Base-by-base conservation (phyloP, 129 eudicot genomes). In the Escallonia rubra region DNA sequence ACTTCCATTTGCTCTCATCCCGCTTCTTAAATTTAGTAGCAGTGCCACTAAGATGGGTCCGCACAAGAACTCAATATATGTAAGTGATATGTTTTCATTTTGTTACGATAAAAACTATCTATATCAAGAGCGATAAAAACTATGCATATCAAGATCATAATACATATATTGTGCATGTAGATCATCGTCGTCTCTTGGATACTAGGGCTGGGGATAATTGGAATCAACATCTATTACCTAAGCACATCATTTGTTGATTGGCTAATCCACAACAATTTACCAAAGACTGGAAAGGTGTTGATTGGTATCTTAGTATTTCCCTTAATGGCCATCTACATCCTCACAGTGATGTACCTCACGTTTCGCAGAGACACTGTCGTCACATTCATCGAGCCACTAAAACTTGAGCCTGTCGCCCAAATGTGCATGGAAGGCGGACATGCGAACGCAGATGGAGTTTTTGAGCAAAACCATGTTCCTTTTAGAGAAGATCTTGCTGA, bases 1-100 rank as follows among this genome's bases (percentile, higher is more conserved):
- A 59, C 80, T 76, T 13, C 80, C 80, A 57, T 76, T 76, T 63
- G 75, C 80, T 9, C 74, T 76, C 57, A 63, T 76, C 41, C 80
- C 80, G 4, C 80, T 76, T 10, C 80, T 76, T 13, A 76, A 76
- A 43, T 76, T 76, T 41, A 76, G 75, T 9, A 76, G 80, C 66
- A 62, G 75, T 13, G 13, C 65, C 41, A 69, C 66, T 9, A 76
- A 76, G 80, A 76, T 76, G 80, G 80, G 80, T 12, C 75, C 75
- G 38, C 75, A 76, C 59, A 69, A 61, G 42, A 76, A 76, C 61
- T 76, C 80, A 6, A 43, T 54, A 4, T 48, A 47, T 54, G 80
- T 76, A 57, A 62, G 74, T 68, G 39, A 45, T 51, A 10, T 40
- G 15, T 56, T 54, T n/a, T 54, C 5, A 54, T 54, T 13, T 4